A percentile compares a stretch with the other conserved stretches of the same genome.
Conservation (phyloP, 1,139 yeast species). For the Kodamaea sp. region DNA sequence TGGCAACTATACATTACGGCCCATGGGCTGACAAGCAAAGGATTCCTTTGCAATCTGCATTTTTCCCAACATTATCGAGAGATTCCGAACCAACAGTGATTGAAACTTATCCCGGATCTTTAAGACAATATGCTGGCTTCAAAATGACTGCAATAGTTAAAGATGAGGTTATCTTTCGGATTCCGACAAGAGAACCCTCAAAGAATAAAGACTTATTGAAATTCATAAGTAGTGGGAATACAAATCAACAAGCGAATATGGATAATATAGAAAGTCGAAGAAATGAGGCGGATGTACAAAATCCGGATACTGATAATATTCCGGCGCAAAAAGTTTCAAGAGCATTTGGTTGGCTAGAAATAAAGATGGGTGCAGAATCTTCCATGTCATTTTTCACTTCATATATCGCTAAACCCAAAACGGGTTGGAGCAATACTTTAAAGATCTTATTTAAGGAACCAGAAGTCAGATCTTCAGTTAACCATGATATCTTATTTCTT, state of each 20-base stretch:
- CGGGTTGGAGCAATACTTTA: constrained; percentile 60
- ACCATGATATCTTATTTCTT: constrained; percentile 72
- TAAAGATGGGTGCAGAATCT: constrained; percentile 57
- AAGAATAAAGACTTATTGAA: constrained; percentile 52
- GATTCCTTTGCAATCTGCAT: constrained; percentile 55
- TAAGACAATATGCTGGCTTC: constrained; percentile 56
- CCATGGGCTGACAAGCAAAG: constrained; percentile 95
- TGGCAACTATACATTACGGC: constrained; percentile 77
- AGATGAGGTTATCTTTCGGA: constrained; percentile 64
- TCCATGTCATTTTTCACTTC: constrained; percentile 47
- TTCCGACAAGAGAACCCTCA: constrained; percentile 82
- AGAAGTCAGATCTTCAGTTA: constrained; percentile 78
- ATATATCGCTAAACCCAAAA: constrained; percentile 44
- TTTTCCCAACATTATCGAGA: constrained; percentile 66
- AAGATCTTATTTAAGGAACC: constrained; percentile 49
- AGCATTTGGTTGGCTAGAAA: constrained; percentile 91
- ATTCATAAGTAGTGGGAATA: constrained; percentile 5
- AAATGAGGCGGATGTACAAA: constrained; percentile 13
- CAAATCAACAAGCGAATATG: constrained; percentile 7
- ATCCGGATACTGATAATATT: constrained; percentile 2
- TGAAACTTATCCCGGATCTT: constrained; percentile 42
- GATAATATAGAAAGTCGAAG: constrained; percentile 2
- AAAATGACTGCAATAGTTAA: constrained; percentile 51
- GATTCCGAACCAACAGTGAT: constrained; percentile 48
- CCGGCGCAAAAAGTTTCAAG: constrained; percentile 29